phyloP scores from a whole-genome alignment of 768 basidiomycete species.

The Cystobasidium onofrii region DNA sequence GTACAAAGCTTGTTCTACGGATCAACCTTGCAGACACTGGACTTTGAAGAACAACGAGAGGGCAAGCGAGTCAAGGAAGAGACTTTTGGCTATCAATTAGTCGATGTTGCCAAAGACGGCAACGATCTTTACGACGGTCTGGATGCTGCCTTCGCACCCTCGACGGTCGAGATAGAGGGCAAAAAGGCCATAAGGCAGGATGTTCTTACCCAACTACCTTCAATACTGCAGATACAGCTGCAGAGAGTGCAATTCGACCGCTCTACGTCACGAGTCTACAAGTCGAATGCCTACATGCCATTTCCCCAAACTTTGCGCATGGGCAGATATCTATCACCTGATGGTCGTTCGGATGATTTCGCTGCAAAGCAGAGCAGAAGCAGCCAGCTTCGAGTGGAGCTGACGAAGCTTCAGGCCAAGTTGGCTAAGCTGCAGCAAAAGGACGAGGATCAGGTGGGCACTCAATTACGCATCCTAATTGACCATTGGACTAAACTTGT shows the following conservation, averaged over 20 bases:
- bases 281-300: slow-evolving; percentile 89
- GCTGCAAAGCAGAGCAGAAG: slow-evolving; percentile 62
- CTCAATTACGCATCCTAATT: no score
- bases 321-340: slow-evolving; percentile 66
- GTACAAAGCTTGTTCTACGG: slow-evolving; percentile 70
- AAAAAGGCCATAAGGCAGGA: slow-evolving; percentile 81
- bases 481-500: no score
- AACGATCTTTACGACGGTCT: slow-evolving; percentile 91
- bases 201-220: slow-evolving; percentile 73
- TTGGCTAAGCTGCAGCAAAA: slow-evolving; percentile 21
- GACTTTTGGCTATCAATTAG: slow-evolving; percentile 82
- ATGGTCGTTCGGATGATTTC: slow-evolving; percentile 55
- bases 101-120: slow-evolving; percentile 81
- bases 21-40: slow-evolving; percentile 60
- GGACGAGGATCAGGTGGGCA: slow-evolving; percentile 29
- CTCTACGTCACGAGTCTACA: slow-evolving; percentile 80
- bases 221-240: slow-evolving; percentile 85
- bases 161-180: slow-evolving; percentile 68
- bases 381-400: slow-evolving; percentile 60
- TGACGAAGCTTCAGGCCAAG: slow-evolving; percentile 60
- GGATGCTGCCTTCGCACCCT: slow-evolving; percentile 79
- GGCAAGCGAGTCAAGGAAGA: slow-evolving; percentile 71
- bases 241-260: slow-evolving; percentile 94
- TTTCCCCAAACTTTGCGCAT: slow-evolving; percentile 78
- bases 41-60: slow-evolving; percentile 37